Evolutionary conservation across 2,329 filamentous ascomycete species (phyloP).

Genomic region (Hypocrella siamensis): DNA sequence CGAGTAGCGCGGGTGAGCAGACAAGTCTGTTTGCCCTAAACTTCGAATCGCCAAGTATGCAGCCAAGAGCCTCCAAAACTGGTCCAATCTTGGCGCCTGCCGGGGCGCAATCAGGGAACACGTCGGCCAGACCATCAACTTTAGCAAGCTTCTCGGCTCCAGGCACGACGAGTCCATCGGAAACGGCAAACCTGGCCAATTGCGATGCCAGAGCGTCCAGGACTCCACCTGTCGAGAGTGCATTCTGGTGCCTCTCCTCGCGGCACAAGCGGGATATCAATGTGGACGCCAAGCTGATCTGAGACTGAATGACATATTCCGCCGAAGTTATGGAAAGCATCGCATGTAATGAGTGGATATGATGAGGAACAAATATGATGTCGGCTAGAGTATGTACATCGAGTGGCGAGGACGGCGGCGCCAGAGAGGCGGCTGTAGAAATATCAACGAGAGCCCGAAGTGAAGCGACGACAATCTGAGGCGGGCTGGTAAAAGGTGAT

Average conservation of each 20-base stretch:
- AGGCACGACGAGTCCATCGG: constrained; percentile 53
- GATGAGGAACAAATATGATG: constrained; percentile 44
- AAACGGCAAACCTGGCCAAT: constrained; percentile 54
- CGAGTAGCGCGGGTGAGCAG: constrained; percentile 51
- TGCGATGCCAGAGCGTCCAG: constrained; percentile 64
- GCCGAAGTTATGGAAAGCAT: constrained; percentile 47
- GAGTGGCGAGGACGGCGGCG: constrained; percentile 31
- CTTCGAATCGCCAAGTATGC: constrained; percentile 65
- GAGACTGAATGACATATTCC: constrained; percentile 38
- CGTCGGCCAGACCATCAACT: constrained; percentile 37
- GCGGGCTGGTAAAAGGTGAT: constrained; percentile 47
- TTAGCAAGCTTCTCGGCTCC: constrained; percentile 39
- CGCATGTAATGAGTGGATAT: constrained; percentile 45
- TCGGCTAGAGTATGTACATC: constrained; percentile 40
- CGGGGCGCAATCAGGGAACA: constrained; percentile 47
- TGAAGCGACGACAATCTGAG: constrained; percentile 55
- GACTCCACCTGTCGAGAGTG: constrained; percentile 57
- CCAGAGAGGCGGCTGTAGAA: constrained; percentile 45
- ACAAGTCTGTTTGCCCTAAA: constrained; percentile 59
- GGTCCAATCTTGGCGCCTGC: constrained; percentile 44
- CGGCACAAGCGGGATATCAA: constrained; percentile 46
- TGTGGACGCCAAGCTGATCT: constrained; percentile 43
- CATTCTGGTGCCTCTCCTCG: constrained; percentile 52
- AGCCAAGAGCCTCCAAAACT: constrained; percentile 61
- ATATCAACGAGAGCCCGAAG: constrained; percentile 62